A percentile compares a stretch with the other conserved stretches of the same genome.
phyloP scores from a whole-genome alignment of 2,329 filamentous ascomycete species.

The Calonectria fujianensis region DNA sequence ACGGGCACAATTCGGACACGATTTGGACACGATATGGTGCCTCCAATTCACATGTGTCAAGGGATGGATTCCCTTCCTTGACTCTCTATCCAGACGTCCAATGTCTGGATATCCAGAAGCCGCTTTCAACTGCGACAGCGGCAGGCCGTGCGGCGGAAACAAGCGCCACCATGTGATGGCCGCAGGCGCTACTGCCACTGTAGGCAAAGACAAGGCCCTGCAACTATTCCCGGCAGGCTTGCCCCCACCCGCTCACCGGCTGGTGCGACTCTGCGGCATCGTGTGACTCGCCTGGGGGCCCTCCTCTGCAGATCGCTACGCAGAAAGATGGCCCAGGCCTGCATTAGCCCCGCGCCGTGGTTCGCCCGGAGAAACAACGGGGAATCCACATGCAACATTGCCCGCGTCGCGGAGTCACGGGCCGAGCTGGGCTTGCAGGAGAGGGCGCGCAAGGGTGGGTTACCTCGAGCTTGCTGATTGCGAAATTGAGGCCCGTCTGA shows the following conservation, averaged over 20 bases:
- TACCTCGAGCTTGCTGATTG: conserved; percentile 21
- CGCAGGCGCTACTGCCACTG: neutral
- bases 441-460: conserved; percentile 5
- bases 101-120: neutral
- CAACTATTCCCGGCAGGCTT: conserved; percentile 24
- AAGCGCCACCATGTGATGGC: conserved; percentile 22
- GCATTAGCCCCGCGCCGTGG: conserved; percentile 3
- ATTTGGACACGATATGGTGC: neutral
- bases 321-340: conserved; percentile 9
- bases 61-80: neutral
- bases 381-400: conserved; percentile 19
- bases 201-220: neutral
- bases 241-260: conserved; percentile 24
- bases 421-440: conserved; percentile 11
- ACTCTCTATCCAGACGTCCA: neutral
- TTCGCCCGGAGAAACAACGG: conserved; percentile 20
- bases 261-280: conserved; percentile 26
- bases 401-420: conserved; percentile 27
- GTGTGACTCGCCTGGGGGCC: conserved; percentile 16
- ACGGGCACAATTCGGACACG: neutral
- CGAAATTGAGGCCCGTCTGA: conserved; percentile 31
- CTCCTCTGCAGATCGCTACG: conserved; percentile 12
- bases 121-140: neutral
- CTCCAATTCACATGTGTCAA: conserved; percentile 1
- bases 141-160: conserved; percentile 22